These are phyloP conservation scores for Lentinula novae-zelandiae DNA, from an alignment of 1,284 basidiomycete genomes.

Conservation along the genomic window DNA sequence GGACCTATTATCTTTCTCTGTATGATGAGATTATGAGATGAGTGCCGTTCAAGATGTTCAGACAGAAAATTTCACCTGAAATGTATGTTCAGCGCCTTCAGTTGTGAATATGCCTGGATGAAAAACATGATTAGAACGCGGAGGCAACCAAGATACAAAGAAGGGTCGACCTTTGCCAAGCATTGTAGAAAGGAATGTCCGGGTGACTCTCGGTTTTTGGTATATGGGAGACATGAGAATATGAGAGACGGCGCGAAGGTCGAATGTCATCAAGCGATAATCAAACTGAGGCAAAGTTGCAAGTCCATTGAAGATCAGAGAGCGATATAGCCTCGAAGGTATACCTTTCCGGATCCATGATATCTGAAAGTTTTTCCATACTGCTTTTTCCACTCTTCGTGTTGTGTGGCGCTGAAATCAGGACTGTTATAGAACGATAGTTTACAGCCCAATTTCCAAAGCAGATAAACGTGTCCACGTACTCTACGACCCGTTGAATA, in stretches of 20 bases:
- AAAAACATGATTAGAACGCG: background rate
- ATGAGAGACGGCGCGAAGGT: conserved; percentile 44
- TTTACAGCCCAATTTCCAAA: background rate
- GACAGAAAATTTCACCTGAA: conserved; percentile 26
- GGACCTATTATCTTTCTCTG: conserved; percentile 44
- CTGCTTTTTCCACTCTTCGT: conserved; percentile 38
- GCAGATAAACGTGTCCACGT: conserved; percentile 14
- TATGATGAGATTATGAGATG: background rate
- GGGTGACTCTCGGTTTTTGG: conserved; percentile 56
- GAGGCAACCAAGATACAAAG: background rate
- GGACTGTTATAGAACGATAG: conserved; percentile 24
- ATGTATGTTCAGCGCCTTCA: conserved; percentile 44
- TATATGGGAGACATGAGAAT: conserved; percentile 44
- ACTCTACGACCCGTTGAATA: conserved; percentile 43
- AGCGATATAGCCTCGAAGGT: background rate
- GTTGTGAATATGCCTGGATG: conserved; percentile 42
- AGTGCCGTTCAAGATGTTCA: background rate
- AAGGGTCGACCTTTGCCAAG: conserved; percentile 38
- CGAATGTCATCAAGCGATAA: conserved; percentile 49
- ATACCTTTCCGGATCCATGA: conserved; percentile 47
- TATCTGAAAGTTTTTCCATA: conserved; percentile 49
- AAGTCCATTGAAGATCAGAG: background rate
- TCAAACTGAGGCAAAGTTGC: conserved; percentile 37
- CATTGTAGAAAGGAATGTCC: conserved; percentile 39
- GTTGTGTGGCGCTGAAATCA: conserved; percentile 30